Evolutionary conservation across 345 rosid genomes (phyloP).

Genomic region (Eucalyptus curtisii): DNA sequence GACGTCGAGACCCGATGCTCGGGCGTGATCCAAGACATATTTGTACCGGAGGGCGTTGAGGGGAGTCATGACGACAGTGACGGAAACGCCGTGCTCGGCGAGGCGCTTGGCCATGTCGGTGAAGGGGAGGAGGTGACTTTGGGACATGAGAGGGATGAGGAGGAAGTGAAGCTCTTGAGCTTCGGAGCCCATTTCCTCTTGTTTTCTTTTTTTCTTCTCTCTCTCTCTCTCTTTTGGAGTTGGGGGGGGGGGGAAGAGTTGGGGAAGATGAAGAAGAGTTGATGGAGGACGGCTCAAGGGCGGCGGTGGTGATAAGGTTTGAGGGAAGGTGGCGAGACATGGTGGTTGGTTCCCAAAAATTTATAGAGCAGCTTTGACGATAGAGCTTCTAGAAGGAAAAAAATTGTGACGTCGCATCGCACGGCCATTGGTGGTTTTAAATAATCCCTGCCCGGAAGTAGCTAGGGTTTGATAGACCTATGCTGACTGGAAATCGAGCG

Average conservation of each 20-base stretch:
- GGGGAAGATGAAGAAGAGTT: neutral
- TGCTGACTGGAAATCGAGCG: neutral
- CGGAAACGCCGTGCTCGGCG: conserved; percentile 2
- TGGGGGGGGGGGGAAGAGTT: neutral
- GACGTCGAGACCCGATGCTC: neutral
- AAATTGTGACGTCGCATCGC: neutral
- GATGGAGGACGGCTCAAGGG: conserved; percentile 7
- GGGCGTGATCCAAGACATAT: neutral
- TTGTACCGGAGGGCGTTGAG: conserved; percentile 1
- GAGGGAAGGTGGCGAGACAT: conserved; percentile 23
- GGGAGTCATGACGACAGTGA: conserved; percentile 13
- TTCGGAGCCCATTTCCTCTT: neutral
- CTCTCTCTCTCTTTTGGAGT: neutral
- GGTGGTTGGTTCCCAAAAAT: neutral
- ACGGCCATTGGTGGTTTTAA: neutral
- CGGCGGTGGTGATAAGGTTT: conserved; percentile 14
- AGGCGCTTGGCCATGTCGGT: conserved; percentile 15
- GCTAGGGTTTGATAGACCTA: neutral
- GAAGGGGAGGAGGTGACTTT: conserved; percentile 29
- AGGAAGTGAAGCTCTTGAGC: conserved; percentile 3
- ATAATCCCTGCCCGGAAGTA: neutral
- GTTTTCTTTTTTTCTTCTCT: neutral
- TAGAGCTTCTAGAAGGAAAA: neutral
- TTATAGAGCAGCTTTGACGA: neutral
- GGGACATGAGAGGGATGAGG: conserved; percentile 23